These are phyloP conservation scores for Exophiala aquamarina DNA, from an alignment of 2,329 filamentous ascomycete genomes.

Conservation along the genomic window DNA sequence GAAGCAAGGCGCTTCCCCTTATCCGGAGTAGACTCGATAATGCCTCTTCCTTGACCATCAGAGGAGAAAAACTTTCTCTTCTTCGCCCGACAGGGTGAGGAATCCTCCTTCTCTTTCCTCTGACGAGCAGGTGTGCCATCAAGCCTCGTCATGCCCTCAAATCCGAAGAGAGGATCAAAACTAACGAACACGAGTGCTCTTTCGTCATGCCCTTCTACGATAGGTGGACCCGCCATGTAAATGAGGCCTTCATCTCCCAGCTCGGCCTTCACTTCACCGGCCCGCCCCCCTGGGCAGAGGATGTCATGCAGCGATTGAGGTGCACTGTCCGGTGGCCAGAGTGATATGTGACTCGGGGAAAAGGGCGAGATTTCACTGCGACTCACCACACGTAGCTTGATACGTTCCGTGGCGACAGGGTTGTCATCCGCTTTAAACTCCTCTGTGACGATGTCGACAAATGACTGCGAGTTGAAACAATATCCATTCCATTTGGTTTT, in stretches of 20 bases:
- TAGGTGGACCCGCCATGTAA: slow-evolving; percentile 39
- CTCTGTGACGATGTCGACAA: slow-evolving; percentile 46
- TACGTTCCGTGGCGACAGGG: slow-evolving; percentile 37
- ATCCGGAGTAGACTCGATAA: too few relatives aligned
- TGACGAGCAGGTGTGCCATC: slow-evolving; percentile 10
- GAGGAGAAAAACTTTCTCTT: slow-evolving; percentile 2
- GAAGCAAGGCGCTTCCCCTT: slow-evolving; percentile 6
- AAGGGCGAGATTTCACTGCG: slow-evolving; percentile 43
- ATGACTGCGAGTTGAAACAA: slow-evolving; percentile 40
- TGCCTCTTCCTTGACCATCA: too few relatives aligned
- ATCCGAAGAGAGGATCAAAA: slow-evolving; percentile 39
- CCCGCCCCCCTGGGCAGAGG: slow-evolving; percentile 40
- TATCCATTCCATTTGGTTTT: slow-evolving; percentile 46
- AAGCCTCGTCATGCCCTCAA: slow-evolving; percentile 29
- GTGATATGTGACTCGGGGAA: slow-evolving; percentile 35
- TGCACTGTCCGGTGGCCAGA: slow-evolving; percentile 44
- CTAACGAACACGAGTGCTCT: slow-evolving; percentile 40
- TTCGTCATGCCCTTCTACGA: slow-evolving; percentile 19
- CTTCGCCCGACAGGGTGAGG: too few relatives aligned
- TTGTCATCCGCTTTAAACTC: slow-evolving; percentile 29
- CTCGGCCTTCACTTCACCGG: slow-evolving; percentile 35
- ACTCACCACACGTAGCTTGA: slow-evolving; percentile 43
- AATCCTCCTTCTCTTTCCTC: neutral
- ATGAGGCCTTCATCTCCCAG: slow-evolving; percentile 42
- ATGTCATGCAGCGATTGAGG: slow-evolving; percentile 38